Conservation (phyloP, 2,329 filamentous ascomycete genomes). For the Pseudogymnoascus destructans region DNA sequence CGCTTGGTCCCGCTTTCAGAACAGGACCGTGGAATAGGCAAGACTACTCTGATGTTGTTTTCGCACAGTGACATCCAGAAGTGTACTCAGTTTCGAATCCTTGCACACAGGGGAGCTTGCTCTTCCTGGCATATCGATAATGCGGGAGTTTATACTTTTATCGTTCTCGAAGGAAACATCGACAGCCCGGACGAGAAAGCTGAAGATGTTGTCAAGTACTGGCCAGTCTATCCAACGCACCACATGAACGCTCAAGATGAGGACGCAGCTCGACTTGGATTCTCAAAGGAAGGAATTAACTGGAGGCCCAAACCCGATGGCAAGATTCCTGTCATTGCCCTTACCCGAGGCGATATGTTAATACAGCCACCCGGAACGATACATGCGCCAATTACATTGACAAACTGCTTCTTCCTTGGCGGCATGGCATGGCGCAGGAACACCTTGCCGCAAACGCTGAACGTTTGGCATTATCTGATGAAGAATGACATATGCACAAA, state of each 20-base stretch:
- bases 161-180: slow-evolving; percentile 6
- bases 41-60: not conserved
- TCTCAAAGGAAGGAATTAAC: not conserved
- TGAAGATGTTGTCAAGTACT: slow-evolving; percentile 12
- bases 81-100: slow-evolving; percentile 10
- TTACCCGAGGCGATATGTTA: slow-evolving; percentile 9
- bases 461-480: slow-evolving; percentile 7
- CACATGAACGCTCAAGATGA: not conserved
- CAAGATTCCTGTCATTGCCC: slow-evolving; percentile 8
- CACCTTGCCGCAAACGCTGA: not conserved
- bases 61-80: slow-evolving; percentile 10
- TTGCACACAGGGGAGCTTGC: slow-evolving; percentile 8
- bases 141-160: slow-evolving; percentile 8
- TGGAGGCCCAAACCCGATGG: slow-evolving; percentile 9
- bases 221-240: slow-evolving; percentile 9
- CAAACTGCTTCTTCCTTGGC: slow-evolving; percentile 9
- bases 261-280: not conserved
- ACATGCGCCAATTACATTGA: slow-evolving; percentile 10
- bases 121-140: slow-evolving; percentile 12
- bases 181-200: not conserved
- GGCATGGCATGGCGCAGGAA: slow-evolving; percentile 10
- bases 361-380: slow-evolving; percentile 10
- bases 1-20: not conserved
- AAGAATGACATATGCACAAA: slow-evolving; percentile 10
- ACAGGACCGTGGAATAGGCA: slow-evolving; percentile 7